Percentiles rank a stretch among this genome's conserved stretches.
phyloP scores from a whole-genome alignment of 2,329 filamentous ascomycete species.

The Orbilia quercus region DNA sequence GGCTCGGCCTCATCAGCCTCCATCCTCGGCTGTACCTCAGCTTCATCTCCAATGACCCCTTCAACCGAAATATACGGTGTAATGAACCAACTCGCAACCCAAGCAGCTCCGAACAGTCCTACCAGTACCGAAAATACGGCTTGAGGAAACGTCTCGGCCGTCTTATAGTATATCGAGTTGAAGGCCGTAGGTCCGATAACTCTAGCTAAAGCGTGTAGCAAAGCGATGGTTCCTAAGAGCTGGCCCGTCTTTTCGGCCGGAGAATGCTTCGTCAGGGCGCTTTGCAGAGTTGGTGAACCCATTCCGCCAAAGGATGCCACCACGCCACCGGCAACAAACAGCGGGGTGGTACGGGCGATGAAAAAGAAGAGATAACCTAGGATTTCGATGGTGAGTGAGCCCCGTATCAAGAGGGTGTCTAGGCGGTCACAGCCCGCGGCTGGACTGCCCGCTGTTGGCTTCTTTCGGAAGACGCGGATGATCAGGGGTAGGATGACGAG shows the following conservation, averaged over 20 bases:
- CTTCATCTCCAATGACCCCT: constrained; percentile 30
- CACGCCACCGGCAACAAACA: constrained; percentile 70
- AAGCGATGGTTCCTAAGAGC: constrained; percentile 85
- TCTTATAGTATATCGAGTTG: constrained; percentile 84
- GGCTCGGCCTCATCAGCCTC: constrained; percentile 37
- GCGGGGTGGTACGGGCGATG: constrained; percentile 68
- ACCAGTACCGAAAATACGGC: constrained; percentile 82
- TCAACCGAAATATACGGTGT: constrained; percentile 65
- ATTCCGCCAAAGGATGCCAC: constrained; percentile 83
- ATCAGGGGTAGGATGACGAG: constrained; percentile 79
- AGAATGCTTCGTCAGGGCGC: constrained; percentile 88
- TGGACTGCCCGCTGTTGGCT: constrained; percentile 62
- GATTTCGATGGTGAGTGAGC: constrained; percentile 79
- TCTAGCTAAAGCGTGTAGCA: constrained; percentile 78
- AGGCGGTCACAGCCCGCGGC: constrained; percentile 58
- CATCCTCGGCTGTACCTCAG: constrained; percentile 23
- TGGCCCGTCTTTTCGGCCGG: constrained; percentile 83
- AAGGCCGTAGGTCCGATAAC: constrained; percentile 70
- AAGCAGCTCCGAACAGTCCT: constrained; percentile 73
- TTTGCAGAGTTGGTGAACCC: constrained; percentile 84
- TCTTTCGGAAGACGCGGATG: constrained; percentile 77
- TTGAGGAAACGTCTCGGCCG: constrained; percentile 80
- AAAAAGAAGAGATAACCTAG: constrained; percentile 81
- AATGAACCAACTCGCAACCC: constrained; percentile 77
- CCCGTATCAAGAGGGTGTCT: constrained; percentile 64